Percentiles rank a stretch among this genome's conserved stretches.
Evolutionary conservation across 257 asterid species (phyloP).

Genomic region (Fraxinus quadrangulata): DNA sequence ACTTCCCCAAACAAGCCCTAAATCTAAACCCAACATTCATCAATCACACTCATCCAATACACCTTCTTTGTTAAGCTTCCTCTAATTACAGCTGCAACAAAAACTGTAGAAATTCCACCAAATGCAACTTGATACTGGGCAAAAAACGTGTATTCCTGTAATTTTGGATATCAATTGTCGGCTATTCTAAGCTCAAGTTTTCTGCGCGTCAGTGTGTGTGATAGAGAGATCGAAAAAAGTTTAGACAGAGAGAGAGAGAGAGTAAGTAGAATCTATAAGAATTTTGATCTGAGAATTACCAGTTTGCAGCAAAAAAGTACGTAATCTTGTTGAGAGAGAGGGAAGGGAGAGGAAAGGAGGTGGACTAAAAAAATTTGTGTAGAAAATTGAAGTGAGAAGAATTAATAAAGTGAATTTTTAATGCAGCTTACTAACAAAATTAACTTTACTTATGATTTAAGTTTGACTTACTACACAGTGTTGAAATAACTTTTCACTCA

Average conservation of each 20-base stretch:
- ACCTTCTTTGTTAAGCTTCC: not conserved
- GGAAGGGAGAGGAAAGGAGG: slow-evolving; percentile 26
- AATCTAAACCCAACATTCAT: slow-evolving; percentile 37
- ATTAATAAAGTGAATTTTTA: too few species aligned
- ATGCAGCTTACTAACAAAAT: too few species aligned
- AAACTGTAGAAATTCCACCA: slow-evolving; percentile 6
- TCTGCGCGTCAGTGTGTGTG: slow-evolving; percentile 18
- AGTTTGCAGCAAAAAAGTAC: slow-evolving; percentile 35
- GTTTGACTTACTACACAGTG: too few species aligned
- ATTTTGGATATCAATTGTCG: slow-evolving; percentile 25
- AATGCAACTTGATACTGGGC: slow-evolving; percentile 2
- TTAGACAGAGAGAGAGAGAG: slow-evolving; percentile 25
- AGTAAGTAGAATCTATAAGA: slow-evolving; percentile 20
- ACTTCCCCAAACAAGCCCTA: slow-evolving; percentile 35
- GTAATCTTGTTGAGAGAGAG: slow-evolving; percentile 24
- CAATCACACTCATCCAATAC: slow-evolving; percentile 13
- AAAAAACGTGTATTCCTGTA: slow-evolving; percentile 1
- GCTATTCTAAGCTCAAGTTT: slow-evolving; percentile 21
- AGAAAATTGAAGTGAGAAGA: not conserved
- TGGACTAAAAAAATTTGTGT: slow-evolving; percentile 21
- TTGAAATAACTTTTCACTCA: too few species aligned
- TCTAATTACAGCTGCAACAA: not conserved
- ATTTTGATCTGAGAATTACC: slow-evolving; percentile 39
- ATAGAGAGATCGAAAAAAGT: slow-evolving; percentile 38
- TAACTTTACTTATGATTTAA: too few species aligned